Evolutionary conservation across 2,329 filamentous ascomycete species (phyloP).

Genomic region (Aureobasidium melanogenum): DNA sequence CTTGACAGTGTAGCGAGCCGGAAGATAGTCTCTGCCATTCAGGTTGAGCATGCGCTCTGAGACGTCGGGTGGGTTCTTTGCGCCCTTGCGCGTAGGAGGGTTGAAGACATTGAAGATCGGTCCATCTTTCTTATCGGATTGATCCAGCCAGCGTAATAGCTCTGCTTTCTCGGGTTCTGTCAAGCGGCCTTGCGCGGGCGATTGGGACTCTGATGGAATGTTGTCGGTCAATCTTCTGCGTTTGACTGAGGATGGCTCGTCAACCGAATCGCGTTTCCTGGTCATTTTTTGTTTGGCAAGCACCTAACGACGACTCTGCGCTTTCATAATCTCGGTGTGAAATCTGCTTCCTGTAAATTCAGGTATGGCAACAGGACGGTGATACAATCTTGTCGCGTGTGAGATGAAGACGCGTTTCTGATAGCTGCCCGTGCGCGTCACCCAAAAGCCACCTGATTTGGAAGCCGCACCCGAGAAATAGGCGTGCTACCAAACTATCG

Average conservation of each 20-base stretch:
- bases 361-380: background rate
- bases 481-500: too few relatives aligned
- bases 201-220: background rate
- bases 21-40: background rate
- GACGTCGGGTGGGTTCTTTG: background rate
- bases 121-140: background rate
- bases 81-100: background rate
- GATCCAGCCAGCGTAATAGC: background rate
- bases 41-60: background rate
- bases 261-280: background rate
- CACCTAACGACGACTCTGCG: background rate
- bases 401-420: background rate
- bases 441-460: background rate
- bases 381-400: background rate
- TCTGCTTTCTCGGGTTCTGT: background rate
- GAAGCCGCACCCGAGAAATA: background rate
- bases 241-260: constrained; percentile 12
- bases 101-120: background rate
- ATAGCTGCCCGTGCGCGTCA: background rate
- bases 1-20: constrained; percentile 28
- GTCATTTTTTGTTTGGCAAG: background rate
- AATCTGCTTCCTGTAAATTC: background rate
- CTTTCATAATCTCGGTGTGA: background rate
- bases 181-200: background rate
- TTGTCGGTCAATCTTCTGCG: background rate